These are phyloP conservation scores for Saraca asoca DNA, from an alignment of 331 rosid genomes.

Conservation along the genomic window DNA sequence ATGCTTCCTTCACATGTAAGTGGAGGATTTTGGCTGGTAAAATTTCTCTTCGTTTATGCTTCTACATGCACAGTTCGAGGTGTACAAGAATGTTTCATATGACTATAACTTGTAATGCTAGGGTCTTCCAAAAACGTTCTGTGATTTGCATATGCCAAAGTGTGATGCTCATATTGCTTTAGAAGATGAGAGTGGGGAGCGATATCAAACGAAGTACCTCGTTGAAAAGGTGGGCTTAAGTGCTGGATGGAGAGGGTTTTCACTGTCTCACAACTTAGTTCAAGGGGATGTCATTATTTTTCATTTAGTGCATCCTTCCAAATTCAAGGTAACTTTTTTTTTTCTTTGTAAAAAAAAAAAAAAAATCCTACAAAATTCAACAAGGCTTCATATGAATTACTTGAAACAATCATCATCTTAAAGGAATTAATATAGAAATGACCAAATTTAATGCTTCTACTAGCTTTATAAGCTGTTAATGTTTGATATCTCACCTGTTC, in stretches of 20 bases:
- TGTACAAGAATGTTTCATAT: slow-evolving; percentile 5
- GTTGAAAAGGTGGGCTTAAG: slow-evolving; percentile 53
- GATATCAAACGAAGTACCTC: slow-evolving; percentile 46
- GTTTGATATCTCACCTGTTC: slow-evolving; percentile 13
- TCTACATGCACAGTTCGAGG: neutral
- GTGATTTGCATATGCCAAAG: slow-evolving; percentile 52
- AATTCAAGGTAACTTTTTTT: slow-evolving; percentile 54
- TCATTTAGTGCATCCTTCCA: slow-evolving; percentile 49
- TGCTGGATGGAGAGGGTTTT: slow-evolving; percentile 70
- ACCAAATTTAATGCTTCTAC: neutral
- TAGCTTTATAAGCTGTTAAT: neutral
- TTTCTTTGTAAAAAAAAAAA: too few relatives aligned
- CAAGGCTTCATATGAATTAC: too few relatives aligned
- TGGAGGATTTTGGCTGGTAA: slow-evolving; percentile 70
- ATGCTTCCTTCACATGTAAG: slow-evolving; percentile 61
- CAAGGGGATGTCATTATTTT: slow-evolving; percentile 57
- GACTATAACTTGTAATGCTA: slow-evolving; percentile 33
- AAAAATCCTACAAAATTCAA: too few relatives aligned
- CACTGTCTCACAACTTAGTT: slow-evolving; percentile 50
- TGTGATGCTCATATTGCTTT: slow-evolving; percentile 41
- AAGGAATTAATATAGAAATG: neutral
- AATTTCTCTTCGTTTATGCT: neutral
- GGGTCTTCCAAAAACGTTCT: slow-evolving; percentile 61
- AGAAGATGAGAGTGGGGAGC: slow-evolving; percentile 59
- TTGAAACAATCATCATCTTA: too few relatives aligned